Evolutionary conservation across 148 eudicot species (phyloP).

Genomic region (Spergularia marina): DNA sequence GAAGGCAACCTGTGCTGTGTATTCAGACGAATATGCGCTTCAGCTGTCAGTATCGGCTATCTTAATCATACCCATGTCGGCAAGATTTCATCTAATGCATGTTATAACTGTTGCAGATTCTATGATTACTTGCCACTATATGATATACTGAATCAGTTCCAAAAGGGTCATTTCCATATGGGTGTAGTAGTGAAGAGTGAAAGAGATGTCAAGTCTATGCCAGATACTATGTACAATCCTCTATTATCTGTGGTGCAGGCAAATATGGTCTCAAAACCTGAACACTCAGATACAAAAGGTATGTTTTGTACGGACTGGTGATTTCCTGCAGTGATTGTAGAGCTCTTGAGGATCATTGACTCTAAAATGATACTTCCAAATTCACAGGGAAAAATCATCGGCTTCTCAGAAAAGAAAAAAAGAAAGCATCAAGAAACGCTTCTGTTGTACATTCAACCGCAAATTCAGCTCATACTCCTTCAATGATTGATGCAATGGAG

Average conservation of each 20-base stretch:
- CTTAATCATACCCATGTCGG: background rate
- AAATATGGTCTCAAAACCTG: constrained; percentile 22
- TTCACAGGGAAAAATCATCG: constrained; percentile 24
- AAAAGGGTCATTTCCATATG: constrained; percentile 84
- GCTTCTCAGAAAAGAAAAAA: constrained; percentile 22
- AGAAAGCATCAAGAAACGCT: constrained; percentile 30
- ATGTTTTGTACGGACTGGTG: constrained; percentile 17
- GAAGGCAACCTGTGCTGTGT: too few species aligned
- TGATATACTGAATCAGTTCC: constrained; percentile 63
- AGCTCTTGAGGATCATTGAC: background rate
- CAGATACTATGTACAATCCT: constrained; percentile 27
- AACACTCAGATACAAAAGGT: constrained; percentile 33
- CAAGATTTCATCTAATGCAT: background rate
- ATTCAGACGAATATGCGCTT: background rate
- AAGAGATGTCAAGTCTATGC: constrained; percentile 12
- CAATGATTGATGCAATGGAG: constrained; percentile 26
- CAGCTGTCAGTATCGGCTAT: background rate
- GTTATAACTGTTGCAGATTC: constrained; percentile 38
- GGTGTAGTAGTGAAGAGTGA: constrained; percentile 60
- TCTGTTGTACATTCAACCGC: constrained; percentile 36
- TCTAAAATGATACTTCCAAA: constrained; percentile 1
- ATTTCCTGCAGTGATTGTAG: background rate
- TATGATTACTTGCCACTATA: constrained; percentile 60
- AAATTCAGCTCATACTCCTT: constrained; percentile 30
- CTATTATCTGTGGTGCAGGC: constrained; percentile 14